Conservation (phyloP, 176 grass and related monocot species). For the Oryza australiensis region DNA sequence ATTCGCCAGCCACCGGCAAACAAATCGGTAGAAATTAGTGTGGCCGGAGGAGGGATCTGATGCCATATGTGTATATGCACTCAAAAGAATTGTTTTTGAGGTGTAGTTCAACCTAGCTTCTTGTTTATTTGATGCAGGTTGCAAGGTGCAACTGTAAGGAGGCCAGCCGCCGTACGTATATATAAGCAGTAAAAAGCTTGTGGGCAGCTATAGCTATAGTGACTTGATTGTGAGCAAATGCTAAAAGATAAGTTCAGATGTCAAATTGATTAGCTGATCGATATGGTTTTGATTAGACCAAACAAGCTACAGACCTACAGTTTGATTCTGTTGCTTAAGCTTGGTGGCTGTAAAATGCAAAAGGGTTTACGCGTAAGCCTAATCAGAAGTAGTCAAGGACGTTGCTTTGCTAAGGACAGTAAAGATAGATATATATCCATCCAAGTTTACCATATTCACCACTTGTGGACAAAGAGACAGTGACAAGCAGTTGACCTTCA, state of each 20-base stretch:
- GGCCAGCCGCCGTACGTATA: constrained; percentile 3
- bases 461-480: constrained; percentile 23
- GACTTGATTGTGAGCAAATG: constrained; percentile 18
- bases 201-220: neutral
- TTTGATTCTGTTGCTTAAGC: neutral
- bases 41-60: constrained; percentile 49
- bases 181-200: constrained; percentile 31
- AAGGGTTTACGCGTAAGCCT: constrained; percentile 30
- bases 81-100: constrained; percentile 1
- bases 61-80: constrained; percentile 34
- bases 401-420: constrained; percentile 23
- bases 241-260: constrained; percentile 31
- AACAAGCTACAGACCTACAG: neutral
- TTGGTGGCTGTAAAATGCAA: constrained; percentile 6
- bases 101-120: constrained; percentile 4
- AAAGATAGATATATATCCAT: neutral
- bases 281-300: constrained; percentile 28
- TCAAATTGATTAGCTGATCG: constrained; percentile 30
- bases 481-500: constrained; percentile 19
- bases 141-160: constrained; percentile 33
- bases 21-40: constrained; percentile 39
- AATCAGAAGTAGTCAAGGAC: constrained; percentile 10
- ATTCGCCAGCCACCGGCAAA: constrained; percentile 34
- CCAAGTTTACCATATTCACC: constrained; percentile 20
- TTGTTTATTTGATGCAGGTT: constrained; percentile 33